Base-by-base conservation (phyloP, 2,329 filamentous ascomycete genomes). In the Cadophora sp. region DNA sequence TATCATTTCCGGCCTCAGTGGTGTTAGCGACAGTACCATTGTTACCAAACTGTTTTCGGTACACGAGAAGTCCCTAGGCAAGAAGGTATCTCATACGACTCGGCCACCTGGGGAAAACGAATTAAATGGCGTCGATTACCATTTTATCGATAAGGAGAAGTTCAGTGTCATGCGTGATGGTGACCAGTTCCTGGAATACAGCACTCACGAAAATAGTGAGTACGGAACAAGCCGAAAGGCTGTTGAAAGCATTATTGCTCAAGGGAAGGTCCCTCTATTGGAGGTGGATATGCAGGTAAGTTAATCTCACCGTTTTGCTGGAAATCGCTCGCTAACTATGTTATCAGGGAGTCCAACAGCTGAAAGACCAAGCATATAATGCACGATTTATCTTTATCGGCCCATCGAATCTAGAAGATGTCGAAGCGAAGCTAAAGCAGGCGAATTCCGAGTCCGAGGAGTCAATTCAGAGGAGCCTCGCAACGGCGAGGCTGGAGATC, bases 1-100 rank as follows among this genome's bases (percentile, higher is more conserved):
- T 68, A 85, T 95, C 69, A 82, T 96, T 69, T 88, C 88, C 9
- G 91, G 90, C 2, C 86, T 89, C 5, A 82, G 81, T 6, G 86
- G 86, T 63, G 82, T 84, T 9, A 89, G 88, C 53, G 91, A 90
- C 76, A 86, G 87, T 18, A 86, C 85, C 1, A 80, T 94, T 51
- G 80, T 90, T 62, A 84, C 84, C 66, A 84, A 85, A 70, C 83
- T 96, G 18, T 80, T 91, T 70, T 84, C 87, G 33, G 84, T 85
- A 64, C 87, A 88, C 76, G 87, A 86, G 7, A 85, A 87, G 61
- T 87, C 87, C 22, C 93, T 95, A 73, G 88, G 84, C 22, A 80
- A 79, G 58, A 85, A 87, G 11, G 78, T 83, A 16, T 81, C 81
- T 14, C 85, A 89, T 72, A 87, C 87, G 3, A 87, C 84, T 3